phyloP scores from a whole-genome alignment of 139 green algal genomes.

The Volvox reticuliferus region DNA sequence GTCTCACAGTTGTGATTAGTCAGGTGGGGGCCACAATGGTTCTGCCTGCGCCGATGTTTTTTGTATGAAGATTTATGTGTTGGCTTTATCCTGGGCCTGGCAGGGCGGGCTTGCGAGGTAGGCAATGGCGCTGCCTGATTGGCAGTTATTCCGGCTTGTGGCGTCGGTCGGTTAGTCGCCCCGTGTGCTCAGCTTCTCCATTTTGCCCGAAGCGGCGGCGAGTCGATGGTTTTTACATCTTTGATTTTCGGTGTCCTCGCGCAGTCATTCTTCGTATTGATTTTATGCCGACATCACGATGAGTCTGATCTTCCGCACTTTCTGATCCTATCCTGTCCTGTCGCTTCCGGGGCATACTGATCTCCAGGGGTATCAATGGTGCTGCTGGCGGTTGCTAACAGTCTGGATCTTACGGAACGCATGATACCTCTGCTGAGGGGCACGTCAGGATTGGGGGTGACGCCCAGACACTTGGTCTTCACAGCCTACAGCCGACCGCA shows the following conservation, averaged over 20 bases:
- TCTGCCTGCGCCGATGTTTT: neutral
- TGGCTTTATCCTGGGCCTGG: neutral
- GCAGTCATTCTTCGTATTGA: too few relatives aligned
- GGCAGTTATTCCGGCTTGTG: too few relatives aligned
- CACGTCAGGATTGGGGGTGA: constrained; percentile 10
- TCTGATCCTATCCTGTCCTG: too few relatives aligned
- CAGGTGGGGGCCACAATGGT: neutral
- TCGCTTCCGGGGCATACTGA: too few relatives aligned
- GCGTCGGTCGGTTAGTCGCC: too few relatives aligned
- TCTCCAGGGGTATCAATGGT: constrained; percentile 6
- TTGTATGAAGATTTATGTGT: neutral
- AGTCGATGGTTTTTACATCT: too few relatives aligned
- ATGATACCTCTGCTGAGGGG: constrained; percentile 65
- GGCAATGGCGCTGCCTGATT: too few relatives aligned
- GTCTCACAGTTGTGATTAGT: neutral
- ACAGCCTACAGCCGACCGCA: constrained; percentile 63
- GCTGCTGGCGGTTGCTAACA: constrained; percentile 73
- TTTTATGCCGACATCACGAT: too few relatives aligned
- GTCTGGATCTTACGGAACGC: constrained; percentile 71
- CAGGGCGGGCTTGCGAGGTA: neutral
- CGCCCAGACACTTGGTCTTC: constrained; percentile 63
- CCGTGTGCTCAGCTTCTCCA: too few relatives aligned
- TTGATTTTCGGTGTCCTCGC: too few relatives aligned
- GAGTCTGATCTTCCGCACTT: too few relatives aligned
- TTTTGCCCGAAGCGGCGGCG: too few relatives aligned